phyloP scores from a whole-genome alignment of 257 asterid species.

The Fraxinus quadrangulata region DNA sequence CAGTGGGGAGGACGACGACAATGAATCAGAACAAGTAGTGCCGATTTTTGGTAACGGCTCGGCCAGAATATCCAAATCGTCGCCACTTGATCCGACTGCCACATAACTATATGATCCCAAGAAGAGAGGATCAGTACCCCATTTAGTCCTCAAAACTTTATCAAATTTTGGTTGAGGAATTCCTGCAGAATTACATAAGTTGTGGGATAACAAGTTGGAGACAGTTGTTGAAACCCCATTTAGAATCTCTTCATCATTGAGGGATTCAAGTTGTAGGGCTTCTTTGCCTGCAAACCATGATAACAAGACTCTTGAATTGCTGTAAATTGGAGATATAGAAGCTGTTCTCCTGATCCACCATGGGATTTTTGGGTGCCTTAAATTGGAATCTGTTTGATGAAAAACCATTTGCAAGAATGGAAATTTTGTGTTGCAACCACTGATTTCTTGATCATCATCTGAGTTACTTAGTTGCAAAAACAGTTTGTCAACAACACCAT shows the following conservation, averaged over 20 bases:
- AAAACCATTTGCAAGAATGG: conserved; percentile 75
- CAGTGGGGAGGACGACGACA: conserved; percentile 42
- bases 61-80: conserved; percentile 76
- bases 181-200: conserved; percentile 4
- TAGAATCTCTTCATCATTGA: conserved; percentile 56
- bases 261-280: conserved; percentile 68
- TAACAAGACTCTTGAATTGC: conserved; percentile 47
- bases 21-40: conserved; percentile 12
- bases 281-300: conserved; percentile 89
- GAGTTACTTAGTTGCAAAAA: conserved; percentile 47
- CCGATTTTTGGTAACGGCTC: conserved; percentile 64
- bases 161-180: conserved; percentile 30
- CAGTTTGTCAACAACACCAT: conserved; percentile 80
- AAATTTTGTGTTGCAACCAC: conserved; percentile 18
- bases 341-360: conserved; percentile 78
- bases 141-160: conserved; percentile 60
- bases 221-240: conserved; percentile 62
- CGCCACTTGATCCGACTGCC: conserved; percentile 78
- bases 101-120: conserved; percentile 81
- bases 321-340: conserved; percentile 54
- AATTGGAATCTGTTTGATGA: conserved; percentile 41
- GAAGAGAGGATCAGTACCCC: conserved; percentile 91
- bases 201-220: conserved; percentile 42
- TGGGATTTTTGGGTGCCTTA: conserved; percentile 51
- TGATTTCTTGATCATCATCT: conserved; percentile 19